Base-by-base conservation (phyloP, 305 asterid species). In the Fraxinus angustifolia region DNA sequence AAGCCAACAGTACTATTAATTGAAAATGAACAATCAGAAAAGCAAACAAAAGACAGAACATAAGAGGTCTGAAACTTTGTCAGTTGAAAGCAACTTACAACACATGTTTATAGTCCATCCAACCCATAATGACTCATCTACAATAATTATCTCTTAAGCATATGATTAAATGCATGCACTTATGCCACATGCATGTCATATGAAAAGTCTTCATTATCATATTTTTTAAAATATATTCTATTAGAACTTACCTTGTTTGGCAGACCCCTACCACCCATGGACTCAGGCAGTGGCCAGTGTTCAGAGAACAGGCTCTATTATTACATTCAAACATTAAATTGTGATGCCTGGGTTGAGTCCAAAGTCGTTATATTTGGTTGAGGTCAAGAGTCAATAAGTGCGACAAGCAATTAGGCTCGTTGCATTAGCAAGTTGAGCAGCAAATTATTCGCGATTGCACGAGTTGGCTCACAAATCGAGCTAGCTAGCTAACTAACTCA, bases 41-140 rank as follows among this genome's bases (percentile, higher is more conserved):
- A 40, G 86, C 86, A 84, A 86, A 87, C 84, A 84, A 86, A 80
- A 84, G 75, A 83, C 82, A 82, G 82, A 86, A 84, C 85, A 86
- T 80, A 82, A 85, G 87, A 87, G 86, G 77, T 84, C 82, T 81
- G 85, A 80, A 19, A 14, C 78, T 81, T 78, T 83, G 89, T 86
- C 89, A 87, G 89, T 34, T 82, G 92, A 89, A 83, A 86, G 87
- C 85, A 84, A 86, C 89, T 75, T 83, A 42, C 82, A 84, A 90
- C 90, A 89, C 90, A 87, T 89, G 92, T 83, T 77, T 71, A 85
- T 68, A 87, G 85, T 87, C 89, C 84, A 81, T 87, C 87, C 86
- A 87, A 86, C 86, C 85, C 87, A 86, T 87, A 83, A 79, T 82
- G 76, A 78, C 45, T 67, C 58, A 21, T 84, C 79, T 77, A 73